Evolutionary conservation across 2,329 filamentous ascomycete genomes (phyloP).

Genomic region (Stagonosporopsis chrysanthemi): DNA sequence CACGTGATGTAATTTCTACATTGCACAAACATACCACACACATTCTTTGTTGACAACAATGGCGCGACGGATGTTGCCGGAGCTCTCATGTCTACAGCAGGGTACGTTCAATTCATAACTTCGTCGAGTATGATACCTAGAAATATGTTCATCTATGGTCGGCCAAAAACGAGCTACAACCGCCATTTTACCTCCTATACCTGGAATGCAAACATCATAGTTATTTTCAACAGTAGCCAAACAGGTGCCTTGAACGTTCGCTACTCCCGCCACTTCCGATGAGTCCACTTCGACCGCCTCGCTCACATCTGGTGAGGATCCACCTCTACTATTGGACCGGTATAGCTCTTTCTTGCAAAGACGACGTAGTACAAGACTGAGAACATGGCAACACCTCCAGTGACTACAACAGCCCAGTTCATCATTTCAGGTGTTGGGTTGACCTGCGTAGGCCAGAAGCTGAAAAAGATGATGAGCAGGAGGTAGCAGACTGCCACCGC

Average conservation of each 20-base stretch:
- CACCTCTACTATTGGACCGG: constrained; percentile 44
- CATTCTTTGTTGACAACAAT: neutral
- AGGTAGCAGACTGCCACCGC: constrained; percentile 44
- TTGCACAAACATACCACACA: neutral
- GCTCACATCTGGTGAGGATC: constrained; percentile 32
- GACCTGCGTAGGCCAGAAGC: constrained; percentile 42
- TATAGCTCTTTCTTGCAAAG: constrained; percentile 42
- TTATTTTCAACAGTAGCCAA: neutral
- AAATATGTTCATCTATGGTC: constrained; percentile 9
- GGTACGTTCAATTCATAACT: neutral
- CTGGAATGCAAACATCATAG: neutral
- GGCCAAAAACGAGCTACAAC: neutral
- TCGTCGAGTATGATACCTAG: constrained; percentile 12
- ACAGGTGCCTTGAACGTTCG: neutral
- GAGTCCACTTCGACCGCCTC: neutral
- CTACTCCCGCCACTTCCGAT: neutral
- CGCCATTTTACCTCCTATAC: constrained; percentile 7
- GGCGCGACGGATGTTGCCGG: neutral
- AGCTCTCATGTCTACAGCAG: neutral
- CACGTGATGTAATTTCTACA: neutral
- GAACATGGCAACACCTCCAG: constrained; percentile 37
- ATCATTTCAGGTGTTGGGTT: constrained; percentile 31
- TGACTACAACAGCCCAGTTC: constrained; percentile 48
- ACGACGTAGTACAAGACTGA: constrained; percentile 43
- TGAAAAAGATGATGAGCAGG: constrained; percentile 45